These are phyloP conservation scores for Boletus mariae DNA, from an alignment of 1,284 basidiomycete genomes.

Conservation along the genomic window DNA sequence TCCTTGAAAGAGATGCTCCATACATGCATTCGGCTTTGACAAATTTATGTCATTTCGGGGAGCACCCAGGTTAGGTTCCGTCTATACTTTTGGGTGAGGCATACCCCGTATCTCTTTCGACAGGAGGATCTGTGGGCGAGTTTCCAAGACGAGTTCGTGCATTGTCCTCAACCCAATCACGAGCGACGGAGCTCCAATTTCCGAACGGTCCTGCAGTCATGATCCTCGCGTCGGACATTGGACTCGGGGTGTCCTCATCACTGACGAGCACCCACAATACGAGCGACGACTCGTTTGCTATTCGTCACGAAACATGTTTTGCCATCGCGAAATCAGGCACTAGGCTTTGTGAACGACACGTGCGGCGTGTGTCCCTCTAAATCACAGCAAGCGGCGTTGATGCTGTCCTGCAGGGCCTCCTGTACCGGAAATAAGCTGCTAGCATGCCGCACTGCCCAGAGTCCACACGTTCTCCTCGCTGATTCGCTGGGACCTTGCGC, in stretches of 20 bases:
- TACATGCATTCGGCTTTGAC: no score
- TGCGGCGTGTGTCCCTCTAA: neutral
- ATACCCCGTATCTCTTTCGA: neutral
- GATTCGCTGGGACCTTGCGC: neutral
- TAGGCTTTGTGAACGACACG: neutral
- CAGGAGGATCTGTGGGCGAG: neutral
- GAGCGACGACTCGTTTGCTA: no score
- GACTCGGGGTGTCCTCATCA: no score
- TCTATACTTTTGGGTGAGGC: no score
- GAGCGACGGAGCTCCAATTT: neutral
- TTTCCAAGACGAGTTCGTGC: no score
- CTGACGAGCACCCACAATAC: no score
- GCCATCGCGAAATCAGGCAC: neutral
- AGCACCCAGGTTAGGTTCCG: neutral
- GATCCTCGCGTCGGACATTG: conserved; percentile 6
- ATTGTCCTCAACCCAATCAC: no score
- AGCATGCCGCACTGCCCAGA: neutral
- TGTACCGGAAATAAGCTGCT: neutral
- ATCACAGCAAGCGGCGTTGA: neutral
- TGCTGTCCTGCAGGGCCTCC: no score
- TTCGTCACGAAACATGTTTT: neutral
- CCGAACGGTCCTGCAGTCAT: conserved; percentile 31
- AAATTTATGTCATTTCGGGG: no score
- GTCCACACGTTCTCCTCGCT: neutral
- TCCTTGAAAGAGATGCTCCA: no score